Evolutionary conservation across 2,329 filamentous ascomycete species (phyloP).

Genomic region (Mollisiaceae sp.): DNA sequence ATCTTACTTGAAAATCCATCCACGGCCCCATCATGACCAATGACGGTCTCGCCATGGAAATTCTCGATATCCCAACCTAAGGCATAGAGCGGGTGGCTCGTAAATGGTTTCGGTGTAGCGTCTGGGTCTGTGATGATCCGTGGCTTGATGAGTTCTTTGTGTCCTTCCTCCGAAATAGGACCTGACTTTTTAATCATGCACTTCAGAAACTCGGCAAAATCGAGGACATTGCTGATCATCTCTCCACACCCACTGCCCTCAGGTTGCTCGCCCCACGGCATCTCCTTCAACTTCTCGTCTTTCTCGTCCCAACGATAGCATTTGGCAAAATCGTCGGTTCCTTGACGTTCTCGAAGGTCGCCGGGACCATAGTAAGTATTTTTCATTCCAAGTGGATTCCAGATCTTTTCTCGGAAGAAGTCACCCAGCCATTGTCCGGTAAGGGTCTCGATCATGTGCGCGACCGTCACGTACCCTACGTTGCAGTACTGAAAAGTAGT

Average conservation of each 20-base stretch:
- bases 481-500: slow-evolving; percentile 55
- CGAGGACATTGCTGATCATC: slow-evolving; percentile 23
- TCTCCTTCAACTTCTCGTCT: slow-evolving; percentile 10
- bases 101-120: slow-evolving; percentile 17
- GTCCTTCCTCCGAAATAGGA: slow-evolving; percentile 26
- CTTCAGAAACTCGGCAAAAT: slow-evolving; percentile 28
- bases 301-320: slow-evolving; percentile 25
- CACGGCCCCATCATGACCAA: slow-evolving; percentile 24
- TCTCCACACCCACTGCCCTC: slow-evolving; percentile 30
- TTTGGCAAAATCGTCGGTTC: slow-evolving; percentile 16
- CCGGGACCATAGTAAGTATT: slow-evolving; percentile 43
- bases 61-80: slow-evolving; percentile 26
- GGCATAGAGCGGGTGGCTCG: slow-evolving; percentile 22
- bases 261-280: slow-evolving; percentile 21
- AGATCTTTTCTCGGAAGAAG: slow-evolving; percentile 49
- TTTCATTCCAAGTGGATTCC: slow-evolving; percentile 52
- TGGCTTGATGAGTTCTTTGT: slow-evolving; percentile 30
- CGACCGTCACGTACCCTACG: slow-evolving; percentile 51
- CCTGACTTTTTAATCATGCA: slow-evolving; percentile 26
- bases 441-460: slow-evolving; percentile 51
- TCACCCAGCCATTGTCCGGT: slow-evolving; percentile 46
- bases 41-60: slow-evolving; percentile 27
- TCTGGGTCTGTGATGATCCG: slow-evolving; percentile 16
- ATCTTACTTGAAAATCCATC: slow-evolving; percentile 26
- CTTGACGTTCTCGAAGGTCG: slow-evolving; percentile 14